A percentile compares a stretch with the other conserved stretches of the same genome.
phyloP scores from a whole-genome alignment of 192 early-diverging fungal species.

The Phycomyces blakesleeanus region DNA sequence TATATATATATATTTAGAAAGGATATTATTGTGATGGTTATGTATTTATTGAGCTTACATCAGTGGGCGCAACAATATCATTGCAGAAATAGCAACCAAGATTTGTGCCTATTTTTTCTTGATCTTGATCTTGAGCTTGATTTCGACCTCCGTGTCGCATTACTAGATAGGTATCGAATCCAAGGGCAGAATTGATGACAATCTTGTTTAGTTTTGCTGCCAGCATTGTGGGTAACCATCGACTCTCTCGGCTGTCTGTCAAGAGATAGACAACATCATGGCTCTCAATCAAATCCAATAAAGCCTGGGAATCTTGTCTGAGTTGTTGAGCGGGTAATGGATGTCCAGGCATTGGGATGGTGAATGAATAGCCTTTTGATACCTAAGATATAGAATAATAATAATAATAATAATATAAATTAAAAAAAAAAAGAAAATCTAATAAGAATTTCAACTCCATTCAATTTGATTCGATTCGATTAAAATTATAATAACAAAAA shows the following conservation, averaged over 20 bases:
- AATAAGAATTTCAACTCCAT: too few relatives aligned
- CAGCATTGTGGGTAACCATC: conserved; percentile 92
- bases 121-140: too few relatives aligned
- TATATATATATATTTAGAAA: too few relatives aligned
- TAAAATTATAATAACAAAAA: too few relatives aligned
- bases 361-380: conserved; percentile 62
- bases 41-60: too few relatives aligned
- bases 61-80: conserved; percentile 94
- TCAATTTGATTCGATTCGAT: too few relatives aligned
- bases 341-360: conserved; percentile 98
- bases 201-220: conserved; percentile 71
- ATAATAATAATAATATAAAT: neutral
- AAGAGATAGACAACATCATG: conserved; percentile 91
- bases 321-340: conserved; percentile 41
- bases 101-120: conserved; percentile 13
- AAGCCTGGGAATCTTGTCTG: conserved; percentile 41
- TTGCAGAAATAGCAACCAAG: conserved; percentile 99
- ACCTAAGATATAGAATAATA: conserved; percentile 42
- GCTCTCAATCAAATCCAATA: conserved; percentile 61
- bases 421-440: too few relatives aligned
- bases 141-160: conserved; percentile 89
- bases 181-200: conserved; percentile 91
- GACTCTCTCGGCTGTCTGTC: conserved; percentile 92
- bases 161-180: conserved; percentile 94
- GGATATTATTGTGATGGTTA: too few relatives aligned